Conservation (phyloP, 768 basidiomycete species). For the Amanita exitialis region DNA sequence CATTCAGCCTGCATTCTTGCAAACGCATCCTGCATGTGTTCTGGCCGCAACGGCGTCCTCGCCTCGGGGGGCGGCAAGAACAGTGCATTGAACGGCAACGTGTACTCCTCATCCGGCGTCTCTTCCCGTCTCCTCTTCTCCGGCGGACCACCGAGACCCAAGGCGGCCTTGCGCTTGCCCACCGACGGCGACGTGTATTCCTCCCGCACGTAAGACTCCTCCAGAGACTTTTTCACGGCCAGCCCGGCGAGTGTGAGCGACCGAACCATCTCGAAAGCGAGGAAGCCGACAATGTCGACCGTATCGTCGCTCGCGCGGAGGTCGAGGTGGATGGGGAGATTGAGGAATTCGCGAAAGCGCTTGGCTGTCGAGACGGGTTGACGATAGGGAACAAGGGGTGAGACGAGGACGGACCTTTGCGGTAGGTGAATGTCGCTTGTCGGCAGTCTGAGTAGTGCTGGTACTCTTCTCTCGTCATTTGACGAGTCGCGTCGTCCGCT, state of each 20-base stretch:
- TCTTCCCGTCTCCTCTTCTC: conserved; percentile 49
- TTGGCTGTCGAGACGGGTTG: conserved; percentile 46
- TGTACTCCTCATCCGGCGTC: conserved; percentile 57
- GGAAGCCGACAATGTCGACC: conserved; percentile 92
- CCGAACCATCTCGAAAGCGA: conserved; percentile 95
- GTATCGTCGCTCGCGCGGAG: conserved; percentile 91
- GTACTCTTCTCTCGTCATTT: conserved; percentile 97
- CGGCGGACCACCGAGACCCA: conserved; percentile 30
- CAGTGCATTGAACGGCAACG: conserved; percentile 58
- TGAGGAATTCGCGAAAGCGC: conserved; percentile 91
- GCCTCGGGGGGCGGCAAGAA: conserved; percentile 81
- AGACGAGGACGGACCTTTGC: conserved; percentile 60
- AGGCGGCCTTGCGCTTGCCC: conserved; percentile 57
- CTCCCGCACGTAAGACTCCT: conserved; percentile 59
- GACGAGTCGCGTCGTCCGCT: conserved; percentile 88
- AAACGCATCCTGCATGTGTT: conserved; percentile 90
- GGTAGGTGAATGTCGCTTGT: conserved; percentile 93
- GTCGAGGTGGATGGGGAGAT: conserved; percentile 78
- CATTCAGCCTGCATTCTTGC: conserved; percentile 83
- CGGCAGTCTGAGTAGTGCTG: conserved; percentile 95
- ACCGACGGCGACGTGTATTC: conserved; percentile 55
- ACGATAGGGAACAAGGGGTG: not conserved
- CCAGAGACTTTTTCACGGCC: conserved; percentile 70
- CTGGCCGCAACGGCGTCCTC: conserved; percentile 64
- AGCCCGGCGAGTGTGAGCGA: conserved; percentile 85